Evolutionary conservation across 179 eudicot species (phyloP).

Genomic region (Pouteria campechiana): DNA sequence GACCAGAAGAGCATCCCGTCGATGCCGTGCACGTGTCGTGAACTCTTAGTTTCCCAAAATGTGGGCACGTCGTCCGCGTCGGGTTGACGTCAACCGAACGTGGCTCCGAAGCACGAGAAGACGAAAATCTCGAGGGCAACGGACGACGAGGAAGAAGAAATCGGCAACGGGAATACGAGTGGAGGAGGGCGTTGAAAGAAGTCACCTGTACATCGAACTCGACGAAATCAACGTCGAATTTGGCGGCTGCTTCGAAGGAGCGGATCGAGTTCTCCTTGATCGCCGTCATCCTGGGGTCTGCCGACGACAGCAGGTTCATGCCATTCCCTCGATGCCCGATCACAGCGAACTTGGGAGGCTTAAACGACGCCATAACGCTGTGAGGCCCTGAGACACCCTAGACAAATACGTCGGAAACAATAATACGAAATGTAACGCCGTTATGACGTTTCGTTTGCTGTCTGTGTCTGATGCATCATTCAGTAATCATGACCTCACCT

Average conservation of each 20-base stretch:
- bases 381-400: slow-evolving; percentile 13
- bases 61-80: background rate
- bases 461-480: background rate
- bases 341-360: slow-evolving; percentile 43
- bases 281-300: slow-evolving; percentile 60
- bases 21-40: background rate
- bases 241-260: slow-evolving; percentile 59
- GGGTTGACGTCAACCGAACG: background rate
- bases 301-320: slow-evolving; percentile 58
- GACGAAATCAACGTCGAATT: slow-evolving; percentile 47
- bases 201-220: slow-evolving; percentile 89
- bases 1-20: background rate
- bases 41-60: background rate
- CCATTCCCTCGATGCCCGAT: slow-evolving; percentile 86
- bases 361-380: slow-evolving; percentile 6
- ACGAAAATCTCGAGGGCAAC: background rate
- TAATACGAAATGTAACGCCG: background rate
- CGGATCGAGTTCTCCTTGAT: slow-evolving; percentile 62
- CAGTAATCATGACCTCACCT: slow-evolving; percentile 15
- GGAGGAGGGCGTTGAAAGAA: background rate
- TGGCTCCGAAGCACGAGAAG: background rate
- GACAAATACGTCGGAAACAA: too few relatives aligned
- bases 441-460: background rate
- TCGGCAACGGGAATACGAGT: background rate
- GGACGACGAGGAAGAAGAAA: background rate